Conservation (phyloP, 306 rosid species). For the Begonia loranthoides region DNA sequence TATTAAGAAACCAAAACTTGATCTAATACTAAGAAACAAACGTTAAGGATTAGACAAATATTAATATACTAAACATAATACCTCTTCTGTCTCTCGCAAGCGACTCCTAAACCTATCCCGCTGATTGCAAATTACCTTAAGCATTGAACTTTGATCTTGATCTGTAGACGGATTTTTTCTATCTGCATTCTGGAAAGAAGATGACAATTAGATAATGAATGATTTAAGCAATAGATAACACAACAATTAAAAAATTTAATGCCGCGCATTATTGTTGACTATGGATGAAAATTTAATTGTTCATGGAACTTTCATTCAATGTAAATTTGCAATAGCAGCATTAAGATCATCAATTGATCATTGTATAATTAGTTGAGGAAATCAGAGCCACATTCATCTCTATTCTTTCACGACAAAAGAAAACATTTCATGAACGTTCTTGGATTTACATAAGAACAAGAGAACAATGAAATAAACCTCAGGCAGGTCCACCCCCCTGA, state of each 20-base stretch:
- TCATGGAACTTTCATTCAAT: too few species aligned
- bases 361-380: too few species aligned
- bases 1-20: constrained; percentile 13
- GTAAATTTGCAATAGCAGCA: too few species aligned
- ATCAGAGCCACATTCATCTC: background rate
- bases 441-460: background rate
- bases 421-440: background rate
- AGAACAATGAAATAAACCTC: constrained; percentile 38
- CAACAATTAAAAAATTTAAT: background rate
- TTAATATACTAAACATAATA: constrained; percentile 4
- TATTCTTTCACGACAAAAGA: background rate
- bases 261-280: too few species aligned
- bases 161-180: constrained; percentile 47
- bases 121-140: constrained; percentile 91
- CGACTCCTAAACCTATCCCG: constrained; percentile 93
- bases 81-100: constrained; percentile 95
- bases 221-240: constrained; percentile 4
- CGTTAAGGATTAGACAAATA: constrained; percentile 3
- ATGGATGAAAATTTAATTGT: too few species aligned
- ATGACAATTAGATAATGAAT: constrained; percentile 14
- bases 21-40: constrained; percentile 12
- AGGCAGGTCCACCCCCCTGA: constrained; percentile 52
- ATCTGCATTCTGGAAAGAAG: constrained; percentile 48
- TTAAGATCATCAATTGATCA: too few species aligned
- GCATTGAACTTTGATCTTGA: constrained; percentile 96